Evolutionary conservation across 441 rosid genomes (phyloP), one percentile per base, ranked within the genome.

Genomic region (Pelargonium australe): DNA sequence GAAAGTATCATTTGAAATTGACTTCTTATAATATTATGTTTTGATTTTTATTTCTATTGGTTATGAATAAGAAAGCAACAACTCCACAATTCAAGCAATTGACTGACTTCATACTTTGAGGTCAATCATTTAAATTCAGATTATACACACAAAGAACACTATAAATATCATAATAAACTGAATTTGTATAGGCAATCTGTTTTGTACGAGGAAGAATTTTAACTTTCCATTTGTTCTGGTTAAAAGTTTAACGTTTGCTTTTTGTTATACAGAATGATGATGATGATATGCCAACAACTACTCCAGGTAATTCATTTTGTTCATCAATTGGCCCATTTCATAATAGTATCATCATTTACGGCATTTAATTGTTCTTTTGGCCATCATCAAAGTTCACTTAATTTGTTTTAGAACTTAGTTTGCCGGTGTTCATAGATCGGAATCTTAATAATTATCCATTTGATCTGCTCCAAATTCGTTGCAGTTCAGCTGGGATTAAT

Each of bases 401-500:
- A 67, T 73, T 13, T 23, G 8, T 7, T 72, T 73, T 69, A 19
- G 70, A 74, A 1, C 12, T 57, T 34, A 71, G 64, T 28, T 64
- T 53, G 11, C 68, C 11, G 17, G 64, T 58, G 34, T 58, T 49
- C 28, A n/a, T 40, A 58, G 55, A 62, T 60, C 12, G 20, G 65
- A 65, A 49, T 76, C 53, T 71, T 73, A 19, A 19, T 19, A 19
- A 58, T 0, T 17, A 58, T 8, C 25, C 12, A 10, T 58, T 58
- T 58, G 20, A 58, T 60, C 67, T 83, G 69, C 77, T 66, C 55
- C 17, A 66, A 65, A 34, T 68, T 78, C 64, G 41, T 73, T 91
- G 85, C 97, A 95, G 99, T 86, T 85, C 80, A 83, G 83, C 82
- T 95, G 62, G 99, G 83, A 75, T 84, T 92, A 80, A 77, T 92